Evolutionary conservation across 176 grass and related monocot species (phyloP).

Genomic region (Poa annua): DNA sequence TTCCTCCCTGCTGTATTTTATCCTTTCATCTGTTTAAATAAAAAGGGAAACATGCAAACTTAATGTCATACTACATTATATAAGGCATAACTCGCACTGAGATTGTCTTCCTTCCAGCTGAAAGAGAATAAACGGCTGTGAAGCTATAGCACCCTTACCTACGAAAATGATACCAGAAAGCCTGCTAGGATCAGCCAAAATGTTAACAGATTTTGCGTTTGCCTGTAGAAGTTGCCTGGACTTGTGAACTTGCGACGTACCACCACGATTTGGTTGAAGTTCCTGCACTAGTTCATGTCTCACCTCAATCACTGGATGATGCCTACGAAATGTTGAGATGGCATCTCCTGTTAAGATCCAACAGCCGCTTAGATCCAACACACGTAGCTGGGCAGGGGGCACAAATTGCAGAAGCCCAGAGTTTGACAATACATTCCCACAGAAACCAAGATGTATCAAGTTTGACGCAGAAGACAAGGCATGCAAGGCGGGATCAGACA

Average conservation of each 20-base stretch:
- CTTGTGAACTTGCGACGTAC: conserved; percentile 37
- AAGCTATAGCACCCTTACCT: conserved; percentile 53
- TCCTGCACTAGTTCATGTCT: conserved; percentile 60
- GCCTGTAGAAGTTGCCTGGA: conserved; percentile 23
- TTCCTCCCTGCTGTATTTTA: conserved; percentile 72
- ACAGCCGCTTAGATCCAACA: conserved; percentile 78
- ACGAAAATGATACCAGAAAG: conserved; percentile 41
- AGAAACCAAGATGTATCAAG: conserved; percentile 73
- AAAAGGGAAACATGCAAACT: conserved; percentile 32
- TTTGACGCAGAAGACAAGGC: conserved; percentile 50
- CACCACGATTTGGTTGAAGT: conserved; percentile 31
- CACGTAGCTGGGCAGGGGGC: conserved; percentile 52
- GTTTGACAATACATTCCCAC: conserved; percentile 73
- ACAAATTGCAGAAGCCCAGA: conserved; percentile 68
- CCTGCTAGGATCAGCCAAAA: conserved; percentile 22
- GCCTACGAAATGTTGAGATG: conserved; percentile 59
- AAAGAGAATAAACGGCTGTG: neutral
- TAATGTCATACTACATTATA: conserved; percentile 17
- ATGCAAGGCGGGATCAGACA: conserved; percentile 73
- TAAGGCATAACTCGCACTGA: neutral
- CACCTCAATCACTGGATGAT: conserved; percentile 66
- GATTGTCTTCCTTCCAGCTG: conserved; percentile 26
- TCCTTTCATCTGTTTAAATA: conserved; percentile 73
- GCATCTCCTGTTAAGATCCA: conserved; percentile 74
- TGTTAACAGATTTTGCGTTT: conserved; percentile 44